Conservation (phyloP, 1,284 basidiomycete genomes). For the Takashimella koratensis region DNA sequence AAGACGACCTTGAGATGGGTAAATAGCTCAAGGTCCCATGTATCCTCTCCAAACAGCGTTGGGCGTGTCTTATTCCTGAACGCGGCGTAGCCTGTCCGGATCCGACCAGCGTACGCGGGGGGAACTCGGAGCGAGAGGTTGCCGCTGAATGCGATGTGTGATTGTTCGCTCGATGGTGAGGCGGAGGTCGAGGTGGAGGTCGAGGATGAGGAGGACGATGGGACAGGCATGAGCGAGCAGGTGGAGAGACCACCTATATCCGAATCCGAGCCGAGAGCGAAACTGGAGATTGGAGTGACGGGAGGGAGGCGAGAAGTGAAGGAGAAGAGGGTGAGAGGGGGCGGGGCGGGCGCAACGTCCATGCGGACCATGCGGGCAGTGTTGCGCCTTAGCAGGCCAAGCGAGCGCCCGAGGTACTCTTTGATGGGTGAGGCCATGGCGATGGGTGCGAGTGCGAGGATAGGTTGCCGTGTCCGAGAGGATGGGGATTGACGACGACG, state of each 20-base stretch:
- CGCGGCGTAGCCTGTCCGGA: slow-evolving; percentile 53
- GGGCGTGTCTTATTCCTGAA: slow-evolving; percentile 52
- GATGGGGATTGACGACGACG: too few species aligned
- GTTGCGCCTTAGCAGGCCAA: slow-evolving; percentile 35
- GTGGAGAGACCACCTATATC: slow-evolving; percentile 47
- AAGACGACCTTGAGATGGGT: slow-evolving; percentile 51
- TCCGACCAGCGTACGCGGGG: slow-evolving; percentile 33
- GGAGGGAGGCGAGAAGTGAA: slow-evolving; percentile 23
- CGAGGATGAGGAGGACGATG: slow-evolving; percentile 5
- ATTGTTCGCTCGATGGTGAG: slow-evolving; percentile 4
- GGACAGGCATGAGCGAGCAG: slow-evolving; percentile 28
- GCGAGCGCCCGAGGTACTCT: slow-evolving; percentile 37
- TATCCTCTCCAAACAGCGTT: slow-evolving; percentile 51
- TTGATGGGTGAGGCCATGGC: slow-evolving; percentile 32
- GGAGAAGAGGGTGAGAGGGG: slow-evolving; percentile 32
- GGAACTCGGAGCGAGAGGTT: slow-evolving; percentile 44
- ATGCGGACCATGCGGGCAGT: slow-evolving; percentile 35
- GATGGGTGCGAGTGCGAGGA: not conserved
- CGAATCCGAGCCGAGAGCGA: slow-evolving; percentile 39
- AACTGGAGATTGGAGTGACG: slow-evolving; percentile 10
- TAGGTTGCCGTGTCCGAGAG: too few species aligned
- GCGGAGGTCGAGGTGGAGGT: not conserved
- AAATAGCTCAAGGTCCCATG: slow-evolving; percentile 52
- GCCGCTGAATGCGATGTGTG: slow-evolving; percentile 41
- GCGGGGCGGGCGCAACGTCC: slow-evolving; percentile 23